Base-by-base conservation (phyloP, 1,139 yeast species). In the Yamadazyma membranifaciens region DNA sequence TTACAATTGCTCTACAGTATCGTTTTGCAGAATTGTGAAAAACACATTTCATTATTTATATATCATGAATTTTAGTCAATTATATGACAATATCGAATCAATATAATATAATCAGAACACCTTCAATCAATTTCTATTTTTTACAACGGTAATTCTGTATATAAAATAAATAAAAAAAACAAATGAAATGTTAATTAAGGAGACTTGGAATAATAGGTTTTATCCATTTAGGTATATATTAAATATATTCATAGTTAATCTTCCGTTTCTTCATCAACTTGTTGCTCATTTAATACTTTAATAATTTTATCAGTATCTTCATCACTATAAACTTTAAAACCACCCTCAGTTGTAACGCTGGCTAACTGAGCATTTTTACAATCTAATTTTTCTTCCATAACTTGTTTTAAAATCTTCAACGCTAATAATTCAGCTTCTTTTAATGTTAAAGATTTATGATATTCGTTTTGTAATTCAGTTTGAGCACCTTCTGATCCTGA, bases 401-500 rank as follows among this genome's bases (percentile, higher is more conserved):
- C 99, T 67, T 94, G 98, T 63, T 91, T 91, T 56, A 94, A 77
- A 43, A 87, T 87, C 71, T 91, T 91, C 59, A 94, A 77, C 10
- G 92, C 85, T 59, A 94, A 74, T 37, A 87, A 67, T 69, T 94
- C 98, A 7, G 98, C 98, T 60, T 94, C 98, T 53, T 83, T 81
- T 56, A 92, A 73, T n/a, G 98, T 88, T 56, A 94, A 73, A 15
- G 95, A 87, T 55, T 91, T 85, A 65, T 92, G 98, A 67, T 94
- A 94, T 67, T 94, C 97, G 57, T 91, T 92, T 64, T 92, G 96
- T 57, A 94, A 75, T 64, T 94, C 99, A 1, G 97, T 87, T 66
- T 94, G 98, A 2, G 99, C 99, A 47, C 98, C 98, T 65, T 94
- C 99, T 14, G 96, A 87, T 24, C 99, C 99, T 1, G 96, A 87